These are phyloP conservation scores for Neurospora terricola DNA, from an alignment of 495 filamentous ascomycete genomes.

Conservation along the genomic window DNA sequence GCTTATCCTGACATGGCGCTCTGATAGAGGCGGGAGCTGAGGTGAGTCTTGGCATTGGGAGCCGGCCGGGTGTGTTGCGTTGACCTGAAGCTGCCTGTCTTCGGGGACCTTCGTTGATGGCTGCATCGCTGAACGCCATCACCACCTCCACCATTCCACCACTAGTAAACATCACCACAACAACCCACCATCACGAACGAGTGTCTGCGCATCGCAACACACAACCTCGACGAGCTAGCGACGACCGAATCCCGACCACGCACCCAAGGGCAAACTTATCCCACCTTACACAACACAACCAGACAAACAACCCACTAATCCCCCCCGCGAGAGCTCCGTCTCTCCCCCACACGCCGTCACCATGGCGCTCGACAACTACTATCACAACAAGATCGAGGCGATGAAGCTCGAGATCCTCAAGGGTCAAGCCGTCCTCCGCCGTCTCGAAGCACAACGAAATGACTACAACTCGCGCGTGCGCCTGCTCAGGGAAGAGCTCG, in stretches of 20 bases:
- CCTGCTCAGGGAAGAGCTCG: conserved; percentile 89
- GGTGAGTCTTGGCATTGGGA: conserved; percentile 6
- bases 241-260: not conserved
- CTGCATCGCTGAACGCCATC: not conserved
- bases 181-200: not conserved
- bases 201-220: not conserved
- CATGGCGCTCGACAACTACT: conserved; percentile 99
- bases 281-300: not conserved
- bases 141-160: conserved; percentile 1
- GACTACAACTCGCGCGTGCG: conserved; percentile 99
- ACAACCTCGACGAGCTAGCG: not conserved
- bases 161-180: not conserved
- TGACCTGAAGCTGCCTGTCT: conserved; percentile 24
- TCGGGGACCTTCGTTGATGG: not conserved
- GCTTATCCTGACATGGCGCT: not conserved
- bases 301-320: not conserved
- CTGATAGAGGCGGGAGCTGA: not conserved
- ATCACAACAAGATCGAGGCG: conserved; percentile 98
- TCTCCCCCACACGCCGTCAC: conserved; percentile 26
- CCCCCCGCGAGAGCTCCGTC: not conserved
- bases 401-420: conserved; percentile 99
- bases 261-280: not conserved
- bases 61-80: conserved; percentile 18
- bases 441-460: conserved; percentile 96
- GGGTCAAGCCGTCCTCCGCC: conserved; percentile 86